Evolutionary conservation across 2,329 filamentous ascomycete genomes (phyloP), one percentile per base, ranked within the genome.

Genomic region (Zymoseptoria passerinii): DNA sequence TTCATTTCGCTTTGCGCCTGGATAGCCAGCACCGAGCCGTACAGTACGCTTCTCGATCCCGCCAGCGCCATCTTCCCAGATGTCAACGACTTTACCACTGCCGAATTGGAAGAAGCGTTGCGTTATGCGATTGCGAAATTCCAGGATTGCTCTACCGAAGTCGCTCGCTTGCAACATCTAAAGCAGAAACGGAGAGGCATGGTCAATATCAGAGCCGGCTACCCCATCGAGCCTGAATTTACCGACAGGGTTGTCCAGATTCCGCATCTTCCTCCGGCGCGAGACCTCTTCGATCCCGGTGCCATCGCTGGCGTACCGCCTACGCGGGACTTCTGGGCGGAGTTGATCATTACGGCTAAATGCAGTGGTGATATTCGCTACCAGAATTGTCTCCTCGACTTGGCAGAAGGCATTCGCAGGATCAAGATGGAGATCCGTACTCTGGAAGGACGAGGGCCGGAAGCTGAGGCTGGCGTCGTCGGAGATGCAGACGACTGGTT

Each of bases 311-410:
- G 29, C 18, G 50, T 50, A 4, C 48, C 44, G 19, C 16, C 19
- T 13, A 27, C 18, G 13, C 40, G 35, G 10, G 35, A 44, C 13
- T 44, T 13, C 4, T 44, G 35, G 35, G 9, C 28, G 2, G 18
- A 54, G 2, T 28, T 55, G 18, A 50, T 52, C 18, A 50, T 58
- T 18, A n/a, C 57, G 13, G 57, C 57, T 7, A 58, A 58, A 35
- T 55, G 52, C 18, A 20, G 50, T 19, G 53, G 48, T 28, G 49
- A 40, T 2, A 16, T 55, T 8, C 27, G 35, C 10, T 55, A 55
- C 19, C 53, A 58, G 49, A 58, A 55, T n/a, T 48, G 48, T 18
- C 10, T 58, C 19, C 9, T 55, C 8, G 28, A n/a, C 23, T 18
- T 58, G 7, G 57, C 57, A 8, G 13, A 28, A 4, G 20, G 28